Evolutionary conservation across 2,329 filamentous ascomycete species (phyloP).

Genomic region (Colletotrichum coccodes): DNA sequence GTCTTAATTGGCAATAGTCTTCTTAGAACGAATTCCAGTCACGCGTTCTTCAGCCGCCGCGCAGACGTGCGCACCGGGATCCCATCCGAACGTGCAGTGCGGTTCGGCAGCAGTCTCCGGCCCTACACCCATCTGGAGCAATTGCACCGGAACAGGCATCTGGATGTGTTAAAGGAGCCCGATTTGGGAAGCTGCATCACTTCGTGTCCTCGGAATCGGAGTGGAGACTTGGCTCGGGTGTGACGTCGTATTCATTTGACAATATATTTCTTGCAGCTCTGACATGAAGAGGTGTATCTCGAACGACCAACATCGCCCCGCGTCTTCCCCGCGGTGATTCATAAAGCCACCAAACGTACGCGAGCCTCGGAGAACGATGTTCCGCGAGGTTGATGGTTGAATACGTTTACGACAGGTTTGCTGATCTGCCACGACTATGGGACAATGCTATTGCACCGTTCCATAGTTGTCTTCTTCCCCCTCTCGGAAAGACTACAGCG

Average conservation of each 20-base stretch:
- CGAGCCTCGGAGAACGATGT: background rate
- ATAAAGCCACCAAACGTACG: constrained; percentile 13
- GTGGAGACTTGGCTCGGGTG: background rate
- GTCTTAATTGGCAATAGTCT: no score
- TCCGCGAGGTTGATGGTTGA: no score
- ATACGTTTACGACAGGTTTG: no score
- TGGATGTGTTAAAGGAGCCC: background rate
- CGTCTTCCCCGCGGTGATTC: background rate
- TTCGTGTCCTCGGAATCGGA: background rate
- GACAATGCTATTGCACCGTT: no score
- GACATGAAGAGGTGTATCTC: background rate
- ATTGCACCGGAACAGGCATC: background rate
- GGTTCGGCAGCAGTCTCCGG: background rate
- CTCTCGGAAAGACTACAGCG: no score
- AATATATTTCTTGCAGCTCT: no score
- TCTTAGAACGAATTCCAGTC: no score
- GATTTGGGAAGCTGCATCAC: background rate
- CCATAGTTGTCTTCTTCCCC: no score
- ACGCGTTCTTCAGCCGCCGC: no score
- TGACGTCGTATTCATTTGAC: background rate
- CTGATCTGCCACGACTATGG: no score
- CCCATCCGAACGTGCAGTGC: constrained; percentile 1
- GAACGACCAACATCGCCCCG: background rate
- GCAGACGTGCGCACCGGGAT: no score
- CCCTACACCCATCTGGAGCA: background rate